Conservation (phyloP, 306 rosid genomes). For the Cucurbita argyrosperma region DNA sequence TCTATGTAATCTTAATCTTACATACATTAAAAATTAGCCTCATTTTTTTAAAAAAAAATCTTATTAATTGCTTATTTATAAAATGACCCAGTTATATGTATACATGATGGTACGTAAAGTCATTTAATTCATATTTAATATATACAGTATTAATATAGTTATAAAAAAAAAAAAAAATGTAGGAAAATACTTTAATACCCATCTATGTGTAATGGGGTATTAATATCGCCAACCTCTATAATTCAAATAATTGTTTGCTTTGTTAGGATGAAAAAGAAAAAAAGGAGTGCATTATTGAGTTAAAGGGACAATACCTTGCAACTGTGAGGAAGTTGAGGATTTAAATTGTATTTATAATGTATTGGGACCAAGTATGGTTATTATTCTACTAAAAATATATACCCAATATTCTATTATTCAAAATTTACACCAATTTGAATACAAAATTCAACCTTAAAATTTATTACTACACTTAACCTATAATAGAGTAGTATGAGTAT, state of each 20-base stretch:
- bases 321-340: no score
- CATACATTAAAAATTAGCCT: no score
- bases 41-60: no score
- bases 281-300: conserved; percentile 4
- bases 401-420: not conserved
- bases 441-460: not conserved
- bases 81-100: no score
- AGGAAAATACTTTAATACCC: not conserved
- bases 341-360: not conserved
- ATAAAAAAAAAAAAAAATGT: not conserved
- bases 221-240: conserved; percentile 6
- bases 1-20: no score
- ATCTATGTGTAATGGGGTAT: not conserved
- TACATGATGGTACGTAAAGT: not conserved
- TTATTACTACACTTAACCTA: not conserved
- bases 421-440: not conserved
- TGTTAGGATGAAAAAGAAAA: not conserved
- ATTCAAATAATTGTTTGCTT: not conserved
- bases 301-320: not conserved
- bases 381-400: not conserved
- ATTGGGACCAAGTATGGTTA: not conserved
- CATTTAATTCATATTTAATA: not conserved
- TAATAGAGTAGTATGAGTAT: not conserved
- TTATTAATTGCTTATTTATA: no score
- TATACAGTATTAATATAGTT: not conserved